These are phyloP conservation scores for Corniculantispora saksenae DNA, from an alignment of 2,329 filamentous ascomycete genomes.

Conservation along the genomic window DNA sequence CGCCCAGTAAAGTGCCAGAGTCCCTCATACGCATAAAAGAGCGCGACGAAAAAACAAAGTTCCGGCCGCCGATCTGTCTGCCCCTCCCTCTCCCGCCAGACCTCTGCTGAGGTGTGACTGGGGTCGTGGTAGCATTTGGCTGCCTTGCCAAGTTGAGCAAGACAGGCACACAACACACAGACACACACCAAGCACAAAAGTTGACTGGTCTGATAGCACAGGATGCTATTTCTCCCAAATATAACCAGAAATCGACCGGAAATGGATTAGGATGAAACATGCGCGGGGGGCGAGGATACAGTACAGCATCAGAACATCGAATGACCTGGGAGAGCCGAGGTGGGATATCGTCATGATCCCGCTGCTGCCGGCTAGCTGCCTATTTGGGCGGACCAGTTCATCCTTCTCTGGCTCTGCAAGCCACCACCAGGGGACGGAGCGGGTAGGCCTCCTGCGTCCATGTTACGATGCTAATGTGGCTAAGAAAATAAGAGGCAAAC, in stretches of 20 bases:
- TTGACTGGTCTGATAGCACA: not conserved
- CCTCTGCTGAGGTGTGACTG: not conserved
- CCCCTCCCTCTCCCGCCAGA: constrained; percentile 1
- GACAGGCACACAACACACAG: not conserved
- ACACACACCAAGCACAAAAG: too few species aligned
- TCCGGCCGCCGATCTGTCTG: constrained; percentile 6
- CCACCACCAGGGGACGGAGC: not conserved
- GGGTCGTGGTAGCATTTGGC: not conserved
- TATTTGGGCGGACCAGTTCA: not conserved
- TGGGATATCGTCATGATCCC: not conserved
- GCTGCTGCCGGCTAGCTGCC: constrained; percentile 10
- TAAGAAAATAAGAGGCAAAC: not conserved
- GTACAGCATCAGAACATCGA: not conserved
- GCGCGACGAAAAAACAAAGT: constrained; percentile 1
- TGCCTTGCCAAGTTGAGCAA: not conserved
- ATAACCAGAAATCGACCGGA: not conserved
- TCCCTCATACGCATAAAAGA: not conserved
- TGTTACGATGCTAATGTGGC: constrained; percentile 6
- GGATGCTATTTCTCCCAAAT: not conserved
- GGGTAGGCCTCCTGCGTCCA: not conserved
- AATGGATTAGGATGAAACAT: constrained; percentile 10
- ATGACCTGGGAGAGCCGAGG: not conserved
- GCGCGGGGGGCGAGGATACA: not conserved
- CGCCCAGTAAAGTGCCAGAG: not conserved
- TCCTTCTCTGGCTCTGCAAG: too few species aligned